Evolutionary conservation across 1,284 basidiomycete species (phyloP).

Genomic region (Athelia psychrophila): DNA sequence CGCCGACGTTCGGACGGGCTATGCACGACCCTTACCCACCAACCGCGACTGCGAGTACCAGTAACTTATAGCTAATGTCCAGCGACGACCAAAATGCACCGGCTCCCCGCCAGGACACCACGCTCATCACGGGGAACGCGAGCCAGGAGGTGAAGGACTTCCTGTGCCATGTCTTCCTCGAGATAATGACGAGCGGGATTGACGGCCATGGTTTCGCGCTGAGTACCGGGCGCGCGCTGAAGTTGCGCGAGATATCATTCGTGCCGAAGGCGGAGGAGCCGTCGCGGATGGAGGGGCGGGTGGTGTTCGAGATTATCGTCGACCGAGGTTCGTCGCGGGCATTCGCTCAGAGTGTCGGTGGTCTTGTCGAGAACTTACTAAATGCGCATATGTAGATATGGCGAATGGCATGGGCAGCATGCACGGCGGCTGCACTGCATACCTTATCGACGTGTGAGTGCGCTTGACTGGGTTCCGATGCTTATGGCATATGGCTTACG

Average conservation of each 20-base stretch:
- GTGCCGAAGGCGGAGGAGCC: conserved; percentile 42
- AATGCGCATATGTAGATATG: too few relatives aligned
- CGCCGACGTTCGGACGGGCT: too few relatives aligned
- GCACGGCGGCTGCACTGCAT: conserved; percentile 18
- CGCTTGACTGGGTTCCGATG: not conserved
- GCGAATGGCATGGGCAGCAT: conserved; percentile 12
- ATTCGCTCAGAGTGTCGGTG: not conserved
- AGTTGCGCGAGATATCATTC: conserved; percentile 42
- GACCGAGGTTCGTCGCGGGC: conserved; percentile 37
- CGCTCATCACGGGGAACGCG: not conserved
- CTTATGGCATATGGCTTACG: not conserved
- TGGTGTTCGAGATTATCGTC: conserved; percentile 47
- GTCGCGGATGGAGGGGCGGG: conserved; percentile 37
- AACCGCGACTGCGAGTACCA: too few relatives aligned
- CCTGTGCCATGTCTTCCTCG: too few relatives aligned
- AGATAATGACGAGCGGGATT: not conserved
- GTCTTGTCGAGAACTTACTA: not conserved
- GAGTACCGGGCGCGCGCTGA: conserved; percentile 26
- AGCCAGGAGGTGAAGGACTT: not conserved
- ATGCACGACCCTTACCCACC: too few relatives aligned
- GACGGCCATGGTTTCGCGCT: conserved; percentile 25
- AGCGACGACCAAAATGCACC: too few relatives aligned
- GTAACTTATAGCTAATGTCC: too few relatives aligned
- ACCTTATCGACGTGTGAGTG: conserved; percentile 19
- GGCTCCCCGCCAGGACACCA: too few relatives aligned